These are phyloP conservation scores for Casuarina equisetifolia DNA, from an alignment of 306 rosid species.

Conservation along the genomic window DNA sequence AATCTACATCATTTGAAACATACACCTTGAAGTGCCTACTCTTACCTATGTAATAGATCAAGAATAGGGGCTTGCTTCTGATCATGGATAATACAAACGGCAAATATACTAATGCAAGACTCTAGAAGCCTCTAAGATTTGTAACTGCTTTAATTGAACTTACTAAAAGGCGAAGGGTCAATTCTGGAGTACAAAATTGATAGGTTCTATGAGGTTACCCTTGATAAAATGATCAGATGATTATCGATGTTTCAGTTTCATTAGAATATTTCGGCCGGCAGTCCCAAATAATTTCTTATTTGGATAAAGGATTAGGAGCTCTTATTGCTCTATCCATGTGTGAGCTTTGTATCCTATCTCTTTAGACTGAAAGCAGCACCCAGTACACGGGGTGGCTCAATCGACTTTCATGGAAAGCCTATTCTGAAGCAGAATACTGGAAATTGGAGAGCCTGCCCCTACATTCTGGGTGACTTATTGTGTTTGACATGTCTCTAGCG, in stretches of 20 bases:
- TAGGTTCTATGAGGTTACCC: neutral
- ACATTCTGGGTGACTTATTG: slow-evolving; percentile 45
- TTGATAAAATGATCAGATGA: neutral
- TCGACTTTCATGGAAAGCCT: slow-evolving; percentile 46
- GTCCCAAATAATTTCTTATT: neutral
- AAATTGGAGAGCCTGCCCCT: slow-evolving; percentile 64
- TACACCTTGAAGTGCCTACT: neutral
- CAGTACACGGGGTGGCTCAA: slow-evolving; percentile 56
- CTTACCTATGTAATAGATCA: neutral
- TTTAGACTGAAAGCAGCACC: slow-evolving; percentile 34
- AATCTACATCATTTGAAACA: neutral
- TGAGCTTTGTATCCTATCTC: neutral
- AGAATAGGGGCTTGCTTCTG: neutral
- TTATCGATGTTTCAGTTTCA: neutral
- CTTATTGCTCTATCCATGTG: neutral
- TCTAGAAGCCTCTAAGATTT: neutral
- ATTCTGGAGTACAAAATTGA: neutral
- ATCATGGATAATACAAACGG: neutral
- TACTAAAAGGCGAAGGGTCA: neutral
- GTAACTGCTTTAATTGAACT: neutral
- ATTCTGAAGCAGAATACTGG: slow-evolving; percentile 53
- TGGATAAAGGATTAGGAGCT: neutral
- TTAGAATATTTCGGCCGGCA: neutral
- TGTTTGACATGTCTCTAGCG: slow-evolving; percentile 11
- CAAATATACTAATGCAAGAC: neutral